Conservation (phyloP, 2,329 filamentous ascomycete genomes). For the Trichophyton verrucosum region DNA sequence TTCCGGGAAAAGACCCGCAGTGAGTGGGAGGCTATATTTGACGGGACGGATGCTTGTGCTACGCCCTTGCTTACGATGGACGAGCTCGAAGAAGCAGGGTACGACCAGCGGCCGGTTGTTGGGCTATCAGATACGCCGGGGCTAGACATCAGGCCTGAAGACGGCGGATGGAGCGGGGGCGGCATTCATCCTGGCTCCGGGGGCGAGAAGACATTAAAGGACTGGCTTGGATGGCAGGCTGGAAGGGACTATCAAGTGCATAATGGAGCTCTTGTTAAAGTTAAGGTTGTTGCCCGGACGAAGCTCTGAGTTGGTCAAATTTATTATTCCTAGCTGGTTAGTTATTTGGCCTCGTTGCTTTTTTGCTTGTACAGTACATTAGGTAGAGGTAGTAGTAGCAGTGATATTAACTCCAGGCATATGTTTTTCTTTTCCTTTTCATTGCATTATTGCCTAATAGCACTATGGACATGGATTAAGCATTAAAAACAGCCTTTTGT, state of each 20-base stretch:
- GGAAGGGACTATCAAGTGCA: constrained; percentile 59
- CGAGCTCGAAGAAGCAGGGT: constrained; percentile 54
- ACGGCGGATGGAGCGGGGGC: constrained; percentile 55
- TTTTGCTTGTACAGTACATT: not conserved
- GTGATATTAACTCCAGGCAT: no score
- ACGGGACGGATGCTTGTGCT: constrained; percentile 83
- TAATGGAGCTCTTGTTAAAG: constrained; percentile 49
- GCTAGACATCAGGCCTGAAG: constrained; percentile 43
- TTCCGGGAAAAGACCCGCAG: constrained; percentile 59
- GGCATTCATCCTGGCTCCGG: constrained; percentile 55
- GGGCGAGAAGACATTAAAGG: constrained; percentile 54
- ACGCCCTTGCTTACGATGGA: constrained; percentile 69
- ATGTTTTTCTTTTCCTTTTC: no score
- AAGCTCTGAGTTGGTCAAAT: not conserved
- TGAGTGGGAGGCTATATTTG: constrained; percentile 79
- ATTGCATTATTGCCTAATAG: not conserved
- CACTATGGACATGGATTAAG: not conserved
- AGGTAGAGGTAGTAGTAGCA: no score
- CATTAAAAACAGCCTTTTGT: not conserved
- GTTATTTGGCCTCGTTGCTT: not conserved
- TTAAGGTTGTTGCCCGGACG: constrained; percentile 9
- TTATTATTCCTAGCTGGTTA: not conserved
- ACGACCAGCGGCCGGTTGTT: constrained; percentile 35
- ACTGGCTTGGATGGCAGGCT: constrained; percentile 67
- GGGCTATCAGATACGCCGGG: constrained; percentile 56